Base-by-base conservation (phyloP, 164 flowering plant genomes). In the Liquidambar formosana region DNA sequence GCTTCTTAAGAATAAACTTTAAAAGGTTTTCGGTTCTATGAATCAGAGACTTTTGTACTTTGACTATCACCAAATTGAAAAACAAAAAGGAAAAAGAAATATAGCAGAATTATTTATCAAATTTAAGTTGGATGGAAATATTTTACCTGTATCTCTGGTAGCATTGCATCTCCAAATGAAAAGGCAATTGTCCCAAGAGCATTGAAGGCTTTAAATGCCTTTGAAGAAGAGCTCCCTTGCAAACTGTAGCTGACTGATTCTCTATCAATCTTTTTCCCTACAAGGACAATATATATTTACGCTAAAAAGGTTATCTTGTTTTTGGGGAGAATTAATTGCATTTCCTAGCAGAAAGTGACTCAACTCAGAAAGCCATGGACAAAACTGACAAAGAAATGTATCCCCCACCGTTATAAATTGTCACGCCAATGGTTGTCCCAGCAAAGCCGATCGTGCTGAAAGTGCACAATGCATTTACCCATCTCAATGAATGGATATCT, bases 121-220 rank as follows among this genome's bases (percentile, higher is more conserved):
- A 41, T 49, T 22, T 19, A 13, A 15, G 6, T 58, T 47, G 43
- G 44, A 48, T 46, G 45, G 13, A 28, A 64, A 22, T 44, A 26
- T 6, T 45, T 61, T 75, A 81, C 91, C 79, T 86, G 91, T 76
- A 85, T 86, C 73, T 86, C 91, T 14, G 88, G 91, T 65, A 87
- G 91, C 89, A 85, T 85, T 65, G 86, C 91, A 75, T 87, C 89
- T 27, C 91, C 91, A 76, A 87, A 87, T 49, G 91, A 87, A 68
- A 85, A 87, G 62, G 91, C 91, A 68, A 87, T 84, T 63, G 82
- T 61, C 0, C 91, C 89, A 10, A 85, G 76, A 44, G 88, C 91
- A 74, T 79, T 85, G 74, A 87, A 87, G 70, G 88, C 88, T 60
- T 66, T 72, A 61, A 80, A 85, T 19, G 49, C 43, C 75, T 79